Conservation (phyloP, 768 basidiomycete genomes). For the Podaxis carcinomalis region DNA sequence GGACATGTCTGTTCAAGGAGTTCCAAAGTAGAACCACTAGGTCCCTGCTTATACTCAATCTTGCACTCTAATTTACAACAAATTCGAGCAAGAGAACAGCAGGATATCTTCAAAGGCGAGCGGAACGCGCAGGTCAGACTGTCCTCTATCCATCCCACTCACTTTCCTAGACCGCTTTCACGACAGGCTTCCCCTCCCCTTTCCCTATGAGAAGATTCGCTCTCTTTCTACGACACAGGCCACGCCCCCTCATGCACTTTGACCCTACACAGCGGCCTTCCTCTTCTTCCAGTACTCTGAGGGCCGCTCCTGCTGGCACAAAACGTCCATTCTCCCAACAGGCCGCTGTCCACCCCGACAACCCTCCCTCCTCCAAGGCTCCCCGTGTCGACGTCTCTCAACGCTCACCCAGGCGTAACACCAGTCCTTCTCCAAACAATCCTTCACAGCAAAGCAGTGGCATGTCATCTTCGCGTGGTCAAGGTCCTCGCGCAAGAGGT, state of each 20-base stretch:
- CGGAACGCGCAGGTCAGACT: constrained; percentile 15
- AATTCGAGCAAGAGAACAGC: neutral
- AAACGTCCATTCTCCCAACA: constrained; percentile 48
- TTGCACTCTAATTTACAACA: neutral
- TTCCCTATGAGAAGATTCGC: constrained; percentile 47
- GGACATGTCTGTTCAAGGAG: neutral
- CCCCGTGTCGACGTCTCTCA: constrained; percentile 23
- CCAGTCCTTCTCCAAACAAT: constrained; percentile 17
- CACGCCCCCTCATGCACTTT: constrained; percentile 58
- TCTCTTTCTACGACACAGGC: constrained; percentile 41
- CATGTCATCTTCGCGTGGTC: constrained; percentile 5
- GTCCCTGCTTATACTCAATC: neutral
- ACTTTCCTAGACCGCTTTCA: neutral
- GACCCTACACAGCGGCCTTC: constrained; percentile 30
- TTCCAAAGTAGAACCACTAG: neutral
- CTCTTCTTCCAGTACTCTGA: constrained; percentile 16
- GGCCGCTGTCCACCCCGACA: constrained; percentile 21
- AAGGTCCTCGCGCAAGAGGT: constrained; percentile 4
- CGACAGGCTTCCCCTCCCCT: neutral
- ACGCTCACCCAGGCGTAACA: constrained; percentile 15
- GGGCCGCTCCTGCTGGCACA: constrained; percentile 17
- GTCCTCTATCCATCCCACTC: neutral
- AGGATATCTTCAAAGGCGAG: neutral
- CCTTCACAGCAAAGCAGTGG: neutral
- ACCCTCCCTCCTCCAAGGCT: constrained; percentile 21